Evolutionary conservation across 768 basidiomycete genomes (phyloP), one percentile per base, ranked within the genome.

Genomic region (Nidula microcarpa): DNA sequence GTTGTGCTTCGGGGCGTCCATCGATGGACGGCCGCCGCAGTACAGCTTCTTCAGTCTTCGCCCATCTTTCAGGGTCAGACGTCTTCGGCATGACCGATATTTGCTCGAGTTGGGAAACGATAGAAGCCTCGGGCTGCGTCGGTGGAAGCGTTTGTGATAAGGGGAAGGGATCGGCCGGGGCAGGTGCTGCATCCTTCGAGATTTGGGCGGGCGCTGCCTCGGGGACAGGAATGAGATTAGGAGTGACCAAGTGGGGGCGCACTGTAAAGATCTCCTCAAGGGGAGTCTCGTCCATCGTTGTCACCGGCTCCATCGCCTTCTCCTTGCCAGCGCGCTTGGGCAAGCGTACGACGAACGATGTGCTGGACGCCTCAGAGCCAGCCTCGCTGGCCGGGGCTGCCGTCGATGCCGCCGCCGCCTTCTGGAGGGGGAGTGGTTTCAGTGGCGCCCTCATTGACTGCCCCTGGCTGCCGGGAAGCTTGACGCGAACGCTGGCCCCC

Each of bases 211-310:
- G 56, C 35, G 55, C 62, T n/a, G n/a, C n/a, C n/a, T n/a, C n/a
- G 34, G 64, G 65, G 8, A 65, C 53, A 18, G 65, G 66, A 34
- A 67, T 65, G 35, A 71, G 68, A 48, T 69, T 68, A 11, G 67
- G 69, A 14, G 71, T 65, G 32, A 74, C 76, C 49, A 79, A 69
- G 35, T 74, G 73, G 2, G 81, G 80, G 52, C 77, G 68, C n/a
- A 84, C 80, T 33, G 75, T 80, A 60, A 84, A 84, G 32, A 80
- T 73, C 35, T 84, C 83, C 56, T 85, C 82, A 47, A 77, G 63
- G 11, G 73, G 68, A 14, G 70, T 65, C 53, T 78, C 77, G 44
- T 65, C 67, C 8, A 60, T 60, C 3, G 69, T 62, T 3, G 66
- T 59, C 8, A 63, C 55, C 3, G 62, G 43, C 23, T 63, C 59